Base-by-base conservation (phyloP, 805 yeast genomes). In the Phaffomyces antillensis region DNA sequence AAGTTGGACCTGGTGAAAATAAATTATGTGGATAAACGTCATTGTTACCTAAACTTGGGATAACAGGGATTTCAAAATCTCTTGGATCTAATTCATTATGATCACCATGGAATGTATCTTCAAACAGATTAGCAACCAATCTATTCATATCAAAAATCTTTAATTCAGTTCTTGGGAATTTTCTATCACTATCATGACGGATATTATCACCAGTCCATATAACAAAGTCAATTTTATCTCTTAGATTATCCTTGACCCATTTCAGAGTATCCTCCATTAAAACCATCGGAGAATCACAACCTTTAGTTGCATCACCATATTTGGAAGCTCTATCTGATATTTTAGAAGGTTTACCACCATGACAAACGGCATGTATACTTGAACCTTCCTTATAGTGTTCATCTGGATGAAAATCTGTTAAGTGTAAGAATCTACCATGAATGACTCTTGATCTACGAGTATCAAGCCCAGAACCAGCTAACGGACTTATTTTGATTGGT, bases 181-280 rank as follows among this genome's bases (percentile, higher is more conserved):
- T 59, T 58, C 95, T 69, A 63, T 86, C 96, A 55, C 82, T 84
- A 61, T 86, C 95, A 61, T 86, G 96, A 45, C 95, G 72, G 39
- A 85, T 77, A 55, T 86, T 87, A 63, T 87, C 96, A 30, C 96
- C 96, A 0, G 96, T 86, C 96, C 96, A 87, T 13, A 87, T 75
- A 12, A 87, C 81, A 63, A 87, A 87, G 61, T 87, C 96, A 40
- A 87, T 80, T 52, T 86, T 79, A 61, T 85, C 93, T 48, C 71
- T 76, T 47, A 87, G 61, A 48, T 86, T 79, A 12, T 70, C 67
- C 18, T 70, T 62, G 2, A 87, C 66, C 93, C 95, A 87, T 28
- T 71, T 60, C 44, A 87, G 63, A 0, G 95, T 86, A 16, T 70
- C 70, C 10, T 78, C 67, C 62, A 83, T 77, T 40, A 87, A 62